These are phyloP conservation scores for Plasmodium yoelii DNA, from an alignment of 169 alveolate genomes.

Conservation along the genomic window DNA sequence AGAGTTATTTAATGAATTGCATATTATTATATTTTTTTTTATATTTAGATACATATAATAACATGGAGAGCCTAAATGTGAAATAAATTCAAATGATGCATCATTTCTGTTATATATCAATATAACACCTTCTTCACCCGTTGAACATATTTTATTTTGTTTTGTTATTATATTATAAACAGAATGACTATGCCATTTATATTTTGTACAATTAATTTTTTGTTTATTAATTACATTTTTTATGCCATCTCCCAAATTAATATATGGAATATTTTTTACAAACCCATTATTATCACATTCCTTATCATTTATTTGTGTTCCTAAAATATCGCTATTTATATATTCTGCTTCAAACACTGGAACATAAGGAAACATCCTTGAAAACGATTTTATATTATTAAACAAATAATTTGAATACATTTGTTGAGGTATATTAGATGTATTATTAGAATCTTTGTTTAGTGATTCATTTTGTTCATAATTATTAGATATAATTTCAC, in stretches of 20 bases:
- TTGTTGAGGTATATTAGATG: no score
- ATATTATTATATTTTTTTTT: slow-evolving; percentile 29
- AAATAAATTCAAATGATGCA: slow-evolving; percentile 13
- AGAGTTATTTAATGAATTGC: slow-evolving; percentile 23
- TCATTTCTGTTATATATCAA: slow-evolving; percentile 32
- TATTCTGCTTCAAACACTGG: slow-evolving; percentile 5
- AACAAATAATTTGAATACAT: background rate
- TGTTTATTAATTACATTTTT: slow-evolving; percentile 16
- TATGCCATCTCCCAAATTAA: background rate
- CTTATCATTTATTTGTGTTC: background rate
- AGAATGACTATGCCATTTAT: slow-evolving; percentile 65
- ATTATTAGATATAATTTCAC: background rate
- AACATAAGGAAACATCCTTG: background rate
- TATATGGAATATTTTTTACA: slow-evolving; percentile 15
- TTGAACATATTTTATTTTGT: slow-evolving; percentile 14
- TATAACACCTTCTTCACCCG: slow-evolving; percentile 63
- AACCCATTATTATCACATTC: background rate
- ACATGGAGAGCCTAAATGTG: slow-evolving; percentile 65
- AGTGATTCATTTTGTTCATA: no score
- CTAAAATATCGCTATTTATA: background rate
- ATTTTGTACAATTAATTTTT: slow-evolving; percentile 7
- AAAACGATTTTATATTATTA: background rate
- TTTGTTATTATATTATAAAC: slow-evolving; percentile 36
- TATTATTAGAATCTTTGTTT: no score
- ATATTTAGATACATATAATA: slow-evolving; percentile 34